Evolutionary conservation across 2,329 filamentous ascomycete genomes (phyloP), one percentile per base, ranked within the genome.

Genomic region (Fusarium sp.): DNA sequence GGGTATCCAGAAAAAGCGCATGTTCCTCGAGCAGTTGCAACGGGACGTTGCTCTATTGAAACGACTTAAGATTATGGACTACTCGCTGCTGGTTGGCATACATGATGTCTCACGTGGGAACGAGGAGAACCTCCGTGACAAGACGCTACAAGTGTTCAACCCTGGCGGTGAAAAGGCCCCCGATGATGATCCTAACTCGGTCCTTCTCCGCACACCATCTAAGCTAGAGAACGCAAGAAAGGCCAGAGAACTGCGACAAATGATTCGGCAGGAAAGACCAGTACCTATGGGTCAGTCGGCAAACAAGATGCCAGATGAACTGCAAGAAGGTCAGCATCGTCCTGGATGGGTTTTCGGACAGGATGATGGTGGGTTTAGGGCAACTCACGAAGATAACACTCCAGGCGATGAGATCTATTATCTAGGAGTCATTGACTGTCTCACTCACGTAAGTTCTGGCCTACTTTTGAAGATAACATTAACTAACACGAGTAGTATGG

Each of bases 341-440:
- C 81, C 83, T 20, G 87, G 88, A 52, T 91, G 94, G 70, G 89
- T 95, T 69, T 99, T 98, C 78, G 97, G 97, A 77, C 89, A 90
- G 60, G 95, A 98, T 71, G 95, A 98, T 75, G 96, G 96, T 48
- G 96, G 96, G 4, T 94, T 97, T 79, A 87, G 90, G 71, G 95
- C 96, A 14, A 98, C 96, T 1, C 94, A 97, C 75, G 94, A 97
- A 78, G 90, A 97, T 78, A 91, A 97, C 66, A 82, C 83, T 17
- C 88, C 92, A 2, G 94, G 91, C 3, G 93, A 97, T 55, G 93
- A 97, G 80, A 94, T 99, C 41, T 99, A 99, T 80, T 99, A 99
- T 77, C 88, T 99, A 9, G 96, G 96, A 35, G 96, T 99, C 73
- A 99, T 99, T 78, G 96, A 99, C 80, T 99, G 96, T 79, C 84